These are phyloP conservation scores for Tetraselmis striata DNA, from an alignment of 139 green algal species.

Conservation along the genomic window DNA sequence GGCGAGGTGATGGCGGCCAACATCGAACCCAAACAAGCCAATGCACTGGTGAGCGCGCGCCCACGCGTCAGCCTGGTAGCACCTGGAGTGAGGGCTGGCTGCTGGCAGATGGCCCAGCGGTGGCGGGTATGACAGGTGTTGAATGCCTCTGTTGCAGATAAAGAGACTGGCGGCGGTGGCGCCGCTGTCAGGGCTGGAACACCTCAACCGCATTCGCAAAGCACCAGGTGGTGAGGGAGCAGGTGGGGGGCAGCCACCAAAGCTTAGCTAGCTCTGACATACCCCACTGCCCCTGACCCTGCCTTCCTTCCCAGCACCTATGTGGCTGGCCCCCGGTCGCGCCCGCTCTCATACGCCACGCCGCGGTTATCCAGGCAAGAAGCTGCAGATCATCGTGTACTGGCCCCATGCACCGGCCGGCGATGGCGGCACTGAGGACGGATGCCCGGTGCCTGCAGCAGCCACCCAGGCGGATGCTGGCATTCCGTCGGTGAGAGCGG, in stretches of 20 bases:
- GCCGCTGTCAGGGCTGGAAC: slow-evolving; percentile 38
- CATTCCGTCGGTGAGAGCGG: no score
- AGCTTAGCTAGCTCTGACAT: neutral
- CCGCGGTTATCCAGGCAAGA: neutral
- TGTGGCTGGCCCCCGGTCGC: no score
- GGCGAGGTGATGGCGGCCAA: slow-evolving; percentile 15
- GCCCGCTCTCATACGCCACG: neutral
- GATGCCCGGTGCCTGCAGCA: no score
- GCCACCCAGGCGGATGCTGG: no score
- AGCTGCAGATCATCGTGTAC: neutral
- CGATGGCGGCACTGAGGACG: no score
- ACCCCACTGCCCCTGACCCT: neutral
- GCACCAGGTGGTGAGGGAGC: neutral
- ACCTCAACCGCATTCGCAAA: slow-evolving; percentile 59
- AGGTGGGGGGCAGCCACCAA: no score
- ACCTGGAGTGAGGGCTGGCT: neutral
- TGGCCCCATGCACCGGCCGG: neutral
- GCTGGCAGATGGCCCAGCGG: neutral
- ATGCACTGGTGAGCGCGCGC: slow-evolving; percentile 9
- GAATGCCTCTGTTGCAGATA: slow-evolving; percentile 16
- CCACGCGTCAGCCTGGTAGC: neutral
- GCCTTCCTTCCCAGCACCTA: neutral
- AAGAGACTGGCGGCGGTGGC: slow-evolving; percentile 18
- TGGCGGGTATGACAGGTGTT: neutral
- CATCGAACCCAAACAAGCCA: slow-evolving; percentile 18